Evolutionary conservation across 805 yeast species (phyloP).

Genomic region (Hanseniaspora osmophila): DNA sequence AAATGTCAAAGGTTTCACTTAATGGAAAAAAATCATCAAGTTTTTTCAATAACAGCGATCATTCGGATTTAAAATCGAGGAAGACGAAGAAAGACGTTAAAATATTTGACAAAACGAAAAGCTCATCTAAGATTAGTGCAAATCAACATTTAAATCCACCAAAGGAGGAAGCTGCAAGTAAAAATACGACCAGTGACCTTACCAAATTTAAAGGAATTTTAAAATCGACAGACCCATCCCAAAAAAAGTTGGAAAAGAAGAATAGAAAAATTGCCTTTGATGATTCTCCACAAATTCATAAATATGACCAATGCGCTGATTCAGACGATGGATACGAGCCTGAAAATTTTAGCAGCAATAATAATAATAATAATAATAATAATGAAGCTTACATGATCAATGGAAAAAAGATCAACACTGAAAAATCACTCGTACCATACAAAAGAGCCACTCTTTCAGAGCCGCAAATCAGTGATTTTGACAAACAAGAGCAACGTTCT

Average conservation of each 20-base stretch:
- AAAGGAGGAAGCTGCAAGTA: too few species aligned
- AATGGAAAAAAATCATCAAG: not conserved
- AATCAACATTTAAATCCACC: too few species aligned
- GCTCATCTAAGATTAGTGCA: too few species aligned
- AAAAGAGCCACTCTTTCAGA: too few species aligned
- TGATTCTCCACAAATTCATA: not conserved
- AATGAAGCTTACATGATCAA: not conserved
- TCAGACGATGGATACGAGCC: not conserved
- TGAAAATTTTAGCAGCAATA: not conserved
- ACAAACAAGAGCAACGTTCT: too few species aligned
- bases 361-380: not conserved
- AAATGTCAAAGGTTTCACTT: not conserved
- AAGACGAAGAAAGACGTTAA: not conserved
- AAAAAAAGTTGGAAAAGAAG: not conserved
- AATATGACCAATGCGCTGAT: not conserved
- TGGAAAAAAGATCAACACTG: not conserved
- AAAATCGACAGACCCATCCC: not conserved
- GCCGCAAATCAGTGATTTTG: too few species aligned
- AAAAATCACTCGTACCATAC: not conserved
- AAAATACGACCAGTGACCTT: too few species aligned
- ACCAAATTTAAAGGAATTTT: not conserved
- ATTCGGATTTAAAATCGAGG: not conserved
- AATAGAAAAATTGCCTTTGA: slow-evolving; percentile 1
- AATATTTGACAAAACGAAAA: not conserved
- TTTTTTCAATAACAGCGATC: not conserved